Base-by-base conservation (phyloP, 805 yeast species). In the Metschnikowia lachancei region DNA sequence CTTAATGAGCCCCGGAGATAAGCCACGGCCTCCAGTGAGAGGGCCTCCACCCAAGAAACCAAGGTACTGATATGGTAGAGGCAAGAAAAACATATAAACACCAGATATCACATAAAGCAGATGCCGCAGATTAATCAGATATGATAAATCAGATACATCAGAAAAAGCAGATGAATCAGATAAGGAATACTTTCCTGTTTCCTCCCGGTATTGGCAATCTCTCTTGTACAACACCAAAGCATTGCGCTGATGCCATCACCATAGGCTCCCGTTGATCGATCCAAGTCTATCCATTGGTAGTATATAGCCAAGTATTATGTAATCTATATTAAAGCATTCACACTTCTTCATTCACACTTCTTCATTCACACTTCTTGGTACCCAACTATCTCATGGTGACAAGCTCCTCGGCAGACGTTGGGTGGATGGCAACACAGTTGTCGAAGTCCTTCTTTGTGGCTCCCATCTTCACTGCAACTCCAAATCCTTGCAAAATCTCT, bases 401-500 rank as follows among this genome's bases (percentile, higher is more conserved):
- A 41, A 94, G 70, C 72, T 94, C 99, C 74, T 94, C 99, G 35
- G 99, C 99, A 55, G 95, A 82, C 1, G 99, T 94, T 53, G 99
- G 99, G 66, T 94, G 99, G 63, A 94, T 94, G 31, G 99, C 99
- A 36, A 94, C 98, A 73, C 95, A 87, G 65, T 74, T 82, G 70
- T 94, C 99, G 55, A 94, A 94, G 66, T 94, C 97, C 38, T 80
- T 81, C 75, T 94, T 94, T 31, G 99, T 94, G 35, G 99, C 99
- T 29, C 99, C 99, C 99, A 94, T 94, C 73, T 91, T 91, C 54
- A 94, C 74, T 41, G 99, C 99, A 45, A 91, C 99, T 49, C 98
- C 99, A 61, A 94, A 94, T 32, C 99, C 99, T 76, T 94, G 99
- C 59, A 94, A 77, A 49, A 94, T 91, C 69, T 94, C 99, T 28